Evolutionary conservation across 345 rosid genomes (phyloP).

Genomic region (Citropsis articulata): DNA sequence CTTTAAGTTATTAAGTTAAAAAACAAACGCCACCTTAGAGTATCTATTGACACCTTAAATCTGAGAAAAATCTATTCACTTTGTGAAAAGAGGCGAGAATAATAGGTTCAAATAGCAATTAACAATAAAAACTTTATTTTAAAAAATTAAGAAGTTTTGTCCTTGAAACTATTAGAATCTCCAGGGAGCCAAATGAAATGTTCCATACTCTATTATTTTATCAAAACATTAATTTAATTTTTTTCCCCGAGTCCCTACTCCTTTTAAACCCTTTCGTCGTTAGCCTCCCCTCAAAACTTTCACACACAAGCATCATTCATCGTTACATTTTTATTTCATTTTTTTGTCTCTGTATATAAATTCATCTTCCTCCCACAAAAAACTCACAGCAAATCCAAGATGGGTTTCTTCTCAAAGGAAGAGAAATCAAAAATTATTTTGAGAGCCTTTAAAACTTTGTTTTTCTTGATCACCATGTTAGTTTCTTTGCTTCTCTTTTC

Average conservation of each 20-base stretch:
- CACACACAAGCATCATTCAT: not conserved
- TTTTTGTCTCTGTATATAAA: slow-evolving; percentile 3
- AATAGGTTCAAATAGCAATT: not conserved
- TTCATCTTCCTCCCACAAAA: not conserved
- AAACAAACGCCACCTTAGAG: no score
- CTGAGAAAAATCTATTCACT: no score
- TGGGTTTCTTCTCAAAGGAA: slow-evolving; percentile 72
- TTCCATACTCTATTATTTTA: not conserved
- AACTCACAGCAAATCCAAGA: slow-evolving; percentile 11
- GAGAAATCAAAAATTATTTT: slow-evolving; percentile 41
- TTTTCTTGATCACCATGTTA: slow-evolving; percentile 66
- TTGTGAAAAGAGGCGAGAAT: no score
- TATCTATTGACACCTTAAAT: no score
- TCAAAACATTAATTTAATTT: not conserved
- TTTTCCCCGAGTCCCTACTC: not conserved
- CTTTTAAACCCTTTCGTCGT: not conserved
- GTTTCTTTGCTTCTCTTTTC: slow-evolving; percentile 78
- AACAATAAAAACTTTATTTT: no score
- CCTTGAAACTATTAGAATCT: not conserved
- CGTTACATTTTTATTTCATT: not conserved
- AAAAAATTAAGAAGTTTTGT: not conserved
- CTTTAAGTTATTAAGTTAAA: no score
- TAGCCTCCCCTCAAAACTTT: not conserved
- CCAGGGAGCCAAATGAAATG: not conserved
- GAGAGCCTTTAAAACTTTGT: slow-evolving; percentile 69